Conservation (phyloP, 495 filamentous ascomycete genomes). For the Lichina pygmaea region DNA sequence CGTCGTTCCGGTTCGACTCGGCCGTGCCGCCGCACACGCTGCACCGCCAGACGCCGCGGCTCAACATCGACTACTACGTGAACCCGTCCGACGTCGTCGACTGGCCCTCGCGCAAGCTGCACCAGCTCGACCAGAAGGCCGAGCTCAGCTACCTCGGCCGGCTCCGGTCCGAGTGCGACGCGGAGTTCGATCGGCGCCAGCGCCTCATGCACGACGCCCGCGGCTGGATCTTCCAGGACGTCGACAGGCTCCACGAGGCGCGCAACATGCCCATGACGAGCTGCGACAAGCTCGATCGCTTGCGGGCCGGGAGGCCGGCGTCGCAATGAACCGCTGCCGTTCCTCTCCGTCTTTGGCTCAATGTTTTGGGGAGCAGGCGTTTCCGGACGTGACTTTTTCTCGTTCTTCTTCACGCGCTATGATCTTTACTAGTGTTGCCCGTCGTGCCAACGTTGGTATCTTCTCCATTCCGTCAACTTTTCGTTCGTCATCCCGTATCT, state of each 20-base stretch:
- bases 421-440: too few relatives aligned
- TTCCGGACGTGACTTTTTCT: too few relatives aligned
- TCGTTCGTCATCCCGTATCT: too few relatives aligned
- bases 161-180: conserved; percentile 42
- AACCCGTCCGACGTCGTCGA: conserved; percentile 51
- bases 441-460: too few relatives aligned
- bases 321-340: too few relatives aligned
- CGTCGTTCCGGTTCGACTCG: conserved; percentile 42
- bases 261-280: conserved; percentile 29
- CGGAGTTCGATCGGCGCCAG: conserved; percentile 32
- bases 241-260: conserved; percentile 44
- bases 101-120: conserved; percentile 35
- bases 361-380: too few relatives aligned
- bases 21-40: conserved; percentile 40
- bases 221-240: conserved; percentile 69
- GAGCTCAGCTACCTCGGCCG: conserved; percentile 41
- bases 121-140: conserved; percentile 46
- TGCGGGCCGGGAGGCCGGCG: conserved; percentile 5
- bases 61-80: conserved; percentile 60
- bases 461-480: too few relatives aligned
- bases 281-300: conserved; percentile 23
- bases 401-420: too few relatives aligned
- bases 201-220: conserved; percentile 51
- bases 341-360: too few relatives aligned
- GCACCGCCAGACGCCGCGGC: conserved; percentile 37